A percentile compares a stretch with the other conserved stretches of the same genome.
These are phyloP conservation scores for Cryptococcus jaspeensis DNA, from an alignment of 1,284 basidiomycete genomes.

Conservation along the genomic window DNA sequence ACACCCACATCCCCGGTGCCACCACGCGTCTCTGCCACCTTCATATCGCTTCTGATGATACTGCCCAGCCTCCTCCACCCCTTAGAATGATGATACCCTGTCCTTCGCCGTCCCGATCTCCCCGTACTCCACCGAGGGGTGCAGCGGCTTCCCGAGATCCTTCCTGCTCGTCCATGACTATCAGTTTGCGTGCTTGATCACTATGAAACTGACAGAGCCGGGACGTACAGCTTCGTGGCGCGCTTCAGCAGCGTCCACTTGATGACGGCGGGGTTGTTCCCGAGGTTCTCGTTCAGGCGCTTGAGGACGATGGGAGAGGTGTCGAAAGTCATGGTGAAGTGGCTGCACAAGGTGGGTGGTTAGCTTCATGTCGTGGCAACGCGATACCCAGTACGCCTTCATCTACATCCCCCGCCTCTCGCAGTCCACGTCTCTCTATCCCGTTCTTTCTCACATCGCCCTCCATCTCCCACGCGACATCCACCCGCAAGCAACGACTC, in stretches of 20 bases:
- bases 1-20: not conserved
- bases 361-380: not conserved
- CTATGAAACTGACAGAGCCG: not conserved
- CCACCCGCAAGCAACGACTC: constrained; percentile 24
- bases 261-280: constrained; percentile 38
- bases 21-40: no score
- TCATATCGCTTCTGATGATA: not conserved
- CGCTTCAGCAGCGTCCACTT: constrained; percentile 45
- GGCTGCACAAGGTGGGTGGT: constrained; percentile 26
- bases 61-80: not conserved
- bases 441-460: not conserved
- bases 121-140: constrained; percentile 16
- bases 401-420: not conserved
- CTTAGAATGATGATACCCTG: not conserved
- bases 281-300: constrained; percentile 43
- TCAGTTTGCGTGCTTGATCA: not conserved
- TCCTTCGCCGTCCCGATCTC: constrained; percentile 5
- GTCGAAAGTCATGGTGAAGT: constrained; percentile 50
- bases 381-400: not conserved
- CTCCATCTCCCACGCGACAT: not conserved
- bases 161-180: constrained; percentile 9
- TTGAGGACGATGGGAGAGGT: constrained; percentile 48
- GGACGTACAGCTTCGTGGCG: constrained; percentile 39
- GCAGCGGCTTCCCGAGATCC: constrained; percentile 16
- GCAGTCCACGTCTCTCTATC: not conserved